Percentiles rank a stretch among this genome's conserved stretches.
These are phyloP conservation scores for Fusarium liriodendri DNA, from an alignment of 2,329 filamentous ascomycete species.

Conservation along the genomic window DNA sequence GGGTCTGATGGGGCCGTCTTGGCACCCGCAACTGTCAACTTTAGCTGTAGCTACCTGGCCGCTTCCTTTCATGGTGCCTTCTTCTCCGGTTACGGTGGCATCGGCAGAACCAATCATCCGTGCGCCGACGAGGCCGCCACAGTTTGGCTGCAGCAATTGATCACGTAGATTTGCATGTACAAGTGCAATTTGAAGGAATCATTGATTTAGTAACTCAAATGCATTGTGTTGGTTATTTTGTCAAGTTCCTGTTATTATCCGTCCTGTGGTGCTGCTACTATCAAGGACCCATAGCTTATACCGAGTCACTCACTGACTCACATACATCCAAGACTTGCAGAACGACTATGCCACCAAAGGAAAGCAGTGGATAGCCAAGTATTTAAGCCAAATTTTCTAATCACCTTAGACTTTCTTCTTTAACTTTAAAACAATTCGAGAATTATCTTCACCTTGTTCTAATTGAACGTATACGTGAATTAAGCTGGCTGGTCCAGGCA, in stretches of 20 bases:
- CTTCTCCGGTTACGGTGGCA: not conserved
- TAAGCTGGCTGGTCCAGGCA: not conserved
- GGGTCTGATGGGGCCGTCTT: slow-evolving; percentile 11
- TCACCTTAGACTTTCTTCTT: not conserved
- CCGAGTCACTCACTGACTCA: not conserved
- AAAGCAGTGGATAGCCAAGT: not conserved
- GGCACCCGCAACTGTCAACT: slow-evolving; percentile 13
- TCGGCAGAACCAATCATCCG: slow-evolving; percentile 15
- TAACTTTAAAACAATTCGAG: not conserved
- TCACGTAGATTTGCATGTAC: not conserved
- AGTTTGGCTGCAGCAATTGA: not conserved
- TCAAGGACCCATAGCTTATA: not conserved
- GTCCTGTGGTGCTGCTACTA: not conserved
- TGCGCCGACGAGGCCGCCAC: not conserved
- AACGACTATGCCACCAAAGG: slow-evolving; percentile 10
- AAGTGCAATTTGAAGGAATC: not conserved
- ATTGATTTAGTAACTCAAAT: not conserved
- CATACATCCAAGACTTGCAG: not conserved
- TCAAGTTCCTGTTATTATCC: not conserved
- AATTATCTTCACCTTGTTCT: not conserved
- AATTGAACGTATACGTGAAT: not conserved
- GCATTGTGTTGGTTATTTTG: not conserved
- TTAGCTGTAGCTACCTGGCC: not conserved
- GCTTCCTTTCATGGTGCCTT: not conserved
- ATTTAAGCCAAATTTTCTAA: not conserved